Base-by-base conservation (phyloP, 176 grass and related monocot species). In the Aegilops speltoides region DNA sequence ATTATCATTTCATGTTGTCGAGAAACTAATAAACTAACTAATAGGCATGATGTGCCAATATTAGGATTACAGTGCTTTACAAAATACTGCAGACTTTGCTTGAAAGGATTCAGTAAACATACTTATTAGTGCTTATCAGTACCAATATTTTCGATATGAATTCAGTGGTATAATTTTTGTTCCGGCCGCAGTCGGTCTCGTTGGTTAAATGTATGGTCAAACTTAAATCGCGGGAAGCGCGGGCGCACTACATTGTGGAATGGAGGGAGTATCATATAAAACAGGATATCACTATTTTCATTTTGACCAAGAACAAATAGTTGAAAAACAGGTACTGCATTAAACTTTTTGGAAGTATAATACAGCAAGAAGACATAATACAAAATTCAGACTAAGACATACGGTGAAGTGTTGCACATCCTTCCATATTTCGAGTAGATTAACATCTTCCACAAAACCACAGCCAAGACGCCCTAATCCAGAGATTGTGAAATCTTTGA, bases 341-440 rank as follows among this genome's bases (percentile, higher is more conserved):
- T 77, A 40, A 77, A 69, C 38, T 86, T 77, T 9, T 41, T 85
- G 19, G 54, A 82, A 78, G 22, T 31, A 65, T 43, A 14, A 4
- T 67, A 48, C 36, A 65, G 13, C 13, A 82, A 84, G 31, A 54
- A 38, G 19, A 43, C 15, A 75, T 23, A 64, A 71, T 23, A 81
- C 59, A 89, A 82, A 85, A 86, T 61, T 76, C 40, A 20, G 19
- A 56, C 25, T 46, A 65, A 43, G 78, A 91, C 90, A 52, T 99
- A 92, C 92, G 64, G 76, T 60, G 43, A 87, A 94, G 54, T 64
- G 79, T 73, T 85, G 90, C 28, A 82, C 77, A 3, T 81, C 85
- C 43, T 85, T 88, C 97, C 97, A 99, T 93, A 94, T 88, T 83
- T 93, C 73, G 84, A 83, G 80, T 59, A 99, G 89, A 90, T 56